Base-by-base conservation (phyloP, 1,284 basidiomycete genomes). In the Naganishia cerealis region DNA sequence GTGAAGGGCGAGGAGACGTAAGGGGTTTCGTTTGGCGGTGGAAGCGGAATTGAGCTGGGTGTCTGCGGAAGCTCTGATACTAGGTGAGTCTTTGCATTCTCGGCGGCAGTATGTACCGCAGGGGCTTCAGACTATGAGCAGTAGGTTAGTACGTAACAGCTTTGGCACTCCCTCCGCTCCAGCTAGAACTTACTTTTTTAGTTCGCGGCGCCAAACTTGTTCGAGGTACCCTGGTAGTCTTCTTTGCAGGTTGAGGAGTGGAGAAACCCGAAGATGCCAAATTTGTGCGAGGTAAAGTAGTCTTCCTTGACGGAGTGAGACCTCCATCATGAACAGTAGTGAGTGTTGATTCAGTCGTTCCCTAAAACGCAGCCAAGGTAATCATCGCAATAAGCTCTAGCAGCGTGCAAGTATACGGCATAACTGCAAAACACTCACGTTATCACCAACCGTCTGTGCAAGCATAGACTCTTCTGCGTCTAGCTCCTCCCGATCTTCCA, bases 11-110 rank as follows among this genome's bases (percentile, higher is more conserved):
- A 48, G 3, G 56, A 36, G 8, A 67, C 56, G 65, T 75, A 75
- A 15, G 72, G 73, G 16, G 74, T 75, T n/a, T 73, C 65, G 8
- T 66, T 29, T 13, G 71, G 18, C 13, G 58, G 63, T 1, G 75
- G 74, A 21, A 75, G 69, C 7, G 74, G 74, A 13, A 75, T 63
- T 5, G 72, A 72, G 18, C 72, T 69, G 40, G 75, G 74, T 12
- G 71, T 73, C 48, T 48, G 50, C 18, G 42, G 57, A 4, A 39
- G 15, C 13, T 29, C 13, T 5, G 15, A 16, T 12, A 21, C 29
- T 10, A 55, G 21, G 18, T 24, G 8, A 16, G 9, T 21, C 3
- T 40, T 38, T 21, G 18, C 16, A 29, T 21, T n/a, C 43, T 39
- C 13, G 16, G 12, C 2, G 16, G 39, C 18, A 13, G 39, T 18